Base-by-base conservation (phyloP, 257 asterid genomes). In the Salvia rosmarinus region DNA sequence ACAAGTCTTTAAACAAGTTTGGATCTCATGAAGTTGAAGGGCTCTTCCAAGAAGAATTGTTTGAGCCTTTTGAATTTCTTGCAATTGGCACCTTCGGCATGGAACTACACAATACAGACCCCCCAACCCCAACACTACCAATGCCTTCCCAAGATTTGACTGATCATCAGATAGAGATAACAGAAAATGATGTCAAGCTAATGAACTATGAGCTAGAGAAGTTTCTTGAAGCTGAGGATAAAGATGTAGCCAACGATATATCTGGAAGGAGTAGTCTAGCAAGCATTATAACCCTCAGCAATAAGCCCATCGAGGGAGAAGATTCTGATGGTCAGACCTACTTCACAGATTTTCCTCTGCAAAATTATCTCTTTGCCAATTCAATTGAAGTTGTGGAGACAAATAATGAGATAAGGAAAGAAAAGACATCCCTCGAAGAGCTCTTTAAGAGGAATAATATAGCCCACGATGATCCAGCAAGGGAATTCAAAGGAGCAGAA, bases 61-160 rank as follows among this genome's bases (percentile, higher is more conserved):
- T 66, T 55, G 92, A 90, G 71, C 77, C 85, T 61, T 90, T 88
- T 78, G 91, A 90, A n/a, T 88, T 92, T 77, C 96, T 92, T 63
- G 81, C 98, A 73, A 92, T 92, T 77, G 96, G 96, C 25, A 92
- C 96, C 78, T 84, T 92, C 4, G 96, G 96, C 47, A 74, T 75
- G 77, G 90, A 88, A 72, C 71, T 84, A 70, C 68, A 61, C 50
- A n/a, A n/a, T n/a, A n/a, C n/a, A n/a, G n/a, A n/a, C 90, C 94
- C 68, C 84, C 96, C 79, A 57, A 86, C 98, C 58, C 96, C 96
- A 61, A 85, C 89, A 37, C 82, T 92, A 59, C 79, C 85, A 2
- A 68, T 67, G 74, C 70, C 84, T 40, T 74, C 70, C 21, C 82
- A 87, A 50, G 70, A 78, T n/a, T 51, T 65, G 71, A 79, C 80